These are phyloP conservation scores for Pseudozyma flocculosa DNA, from an alignment of 1,284 basidiomycete species.

Conservation along the genomic window DNA sequence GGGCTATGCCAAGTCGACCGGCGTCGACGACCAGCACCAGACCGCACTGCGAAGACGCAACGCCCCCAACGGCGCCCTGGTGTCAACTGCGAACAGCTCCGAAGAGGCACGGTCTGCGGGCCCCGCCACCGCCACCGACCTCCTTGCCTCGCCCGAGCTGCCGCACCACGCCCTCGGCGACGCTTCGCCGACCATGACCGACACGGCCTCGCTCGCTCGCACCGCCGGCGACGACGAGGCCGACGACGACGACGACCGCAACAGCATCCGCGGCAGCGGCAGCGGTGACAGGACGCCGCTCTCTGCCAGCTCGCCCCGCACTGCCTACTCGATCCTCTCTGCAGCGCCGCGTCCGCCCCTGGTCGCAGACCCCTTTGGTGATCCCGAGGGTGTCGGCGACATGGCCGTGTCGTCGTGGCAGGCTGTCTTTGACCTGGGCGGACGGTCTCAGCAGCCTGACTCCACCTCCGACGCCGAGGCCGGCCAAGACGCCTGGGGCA, in stretches of 20 bases:
- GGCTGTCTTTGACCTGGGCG: conserved; percentile 22
- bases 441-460: too few species aligned
- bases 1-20: conserved; percentile 4
- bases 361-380: conserved; percentile 19
- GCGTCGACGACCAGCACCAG: neutral
- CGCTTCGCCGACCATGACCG: conserved; percentile 7
- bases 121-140: neutral
- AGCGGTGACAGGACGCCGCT: neutral
- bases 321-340: too few species aligned
- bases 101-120: too few species aligned
- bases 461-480: too few species aligned
- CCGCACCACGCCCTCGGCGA: conserved; percentile 19
- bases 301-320: neutral
- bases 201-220: conserved; percentile 4
- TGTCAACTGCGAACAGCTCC: too few species aligned
- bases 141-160: conserved; percentile 11
- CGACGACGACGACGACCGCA: conserved; percentile 1
- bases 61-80: too few species aligned
- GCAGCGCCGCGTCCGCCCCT: too few species aligned
- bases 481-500: too few species aligned
- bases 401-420: conserved; percentile 30
- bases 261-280: too few species aligned
- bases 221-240: neutral
- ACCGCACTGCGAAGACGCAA: too few species aligned
- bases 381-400: conserved; percentile 6